Base-by-base conservation (phyloP, 192 early-diverging fungal genomes). In the Fimicolochytrium jonesii region DNA sequence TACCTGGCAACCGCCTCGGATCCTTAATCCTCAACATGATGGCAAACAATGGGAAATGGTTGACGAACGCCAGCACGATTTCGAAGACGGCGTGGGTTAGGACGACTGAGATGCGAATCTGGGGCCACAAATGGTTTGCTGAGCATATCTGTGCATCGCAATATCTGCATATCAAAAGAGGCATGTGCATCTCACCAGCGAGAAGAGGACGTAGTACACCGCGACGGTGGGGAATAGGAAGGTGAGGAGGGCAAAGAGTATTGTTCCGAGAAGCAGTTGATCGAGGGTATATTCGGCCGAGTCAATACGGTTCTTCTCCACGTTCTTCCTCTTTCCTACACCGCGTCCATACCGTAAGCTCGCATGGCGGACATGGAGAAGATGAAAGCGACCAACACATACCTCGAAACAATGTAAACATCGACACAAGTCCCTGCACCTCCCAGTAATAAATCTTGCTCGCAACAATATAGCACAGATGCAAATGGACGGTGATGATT, bases 1-100 rank as follows among this genome's bases (percentile, higher is more conserved):
- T 84, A 81, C 91, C 91, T 30, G 96, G 93, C 33, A 99, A 72
- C 59, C 92, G 76, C 32, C 75, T 83, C 6, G 92, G 90, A 64
- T 97, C 92, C 56, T 92, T 91, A 29, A 95, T 44, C 25, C 94
- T 78, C 31, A 94, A 61, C 79, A 93, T 83, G n/a, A 96, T 76
- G 28, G 92, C 93, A 79, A 97, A 96, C 10, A 96, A 71, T 13
- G 96, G 96, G 65, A 95, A 97, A 66, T 99, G 96, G 66, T 99
- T 99, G 23, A 99, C 72, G 43, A 94, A 81, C 0, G 90, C 92
- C 17, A 99, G 71, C 3, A 90, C 22, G 10, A 93, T 89, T 68
- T 99, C 93, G 71, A 91, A 72, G 2, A 83, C 67, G 0, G 87
- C 91, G 64, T 94, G 91, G 2, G 89, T 76, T 55, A 86, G 78